These are phyloP conservation scores for Fusarium ramigenum DNA, from an alignment of 2,329 filamentous ascomycete species.

Conservation along the genomic window DNA sequence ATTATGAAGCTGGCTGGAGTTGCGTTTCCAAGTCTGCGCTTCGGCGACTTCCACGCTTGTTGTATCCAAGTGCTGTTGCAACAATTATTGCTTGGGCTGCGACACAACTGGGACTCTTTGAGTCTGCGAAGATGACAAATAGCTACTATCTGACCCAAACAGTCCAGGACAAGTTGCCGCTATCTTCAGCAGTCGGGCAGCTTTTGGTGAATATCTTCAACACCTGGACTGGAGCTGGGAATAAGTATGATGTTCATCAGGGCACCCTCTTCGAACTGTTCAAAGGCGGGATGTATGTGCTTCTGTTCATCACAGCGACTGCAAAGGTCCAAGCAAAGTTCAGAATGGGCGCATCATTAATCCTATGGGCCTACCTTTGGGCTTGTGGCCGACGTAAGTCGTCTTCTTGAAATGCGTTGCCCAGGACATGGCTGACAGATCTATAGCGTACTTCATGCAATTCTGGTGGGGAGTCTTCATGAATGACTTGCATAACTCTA, in stretches of 20 bases:
- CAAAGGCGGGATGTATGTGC: background rate
- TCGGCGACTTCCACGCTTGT: background rate
- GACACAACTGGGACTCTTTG: background rate
- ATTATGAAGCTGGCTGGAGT: background rate
- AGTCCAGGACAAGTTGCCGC: background rate
- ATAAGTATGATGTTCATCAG: background rate
- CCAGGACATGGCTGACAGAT: background rate
- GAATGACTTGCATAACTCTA: background rate
- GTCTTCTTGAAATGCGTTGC: accelerated
- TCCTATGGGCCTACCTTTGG: background rate
- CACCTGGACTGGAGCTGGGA: background rate
- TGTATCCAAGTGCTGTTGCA: background rate
- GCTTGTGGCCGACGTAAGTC: background rate
- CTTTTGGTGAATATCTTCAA: background rate
- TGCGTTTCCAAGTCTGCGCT: background rate
- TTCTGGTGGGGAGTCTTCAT: background rate
- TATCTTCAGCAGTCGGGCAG: background rate
- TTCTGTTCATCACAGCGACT: background rate
- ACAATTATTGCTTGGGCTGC: background rate
- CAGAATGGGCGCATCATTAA: background rate
- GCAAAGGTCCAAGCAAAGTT: background rate
- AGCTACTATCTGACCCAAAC: background rate
- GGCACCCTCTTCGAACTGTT: background rate
- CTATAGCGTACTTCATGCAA: background rate
- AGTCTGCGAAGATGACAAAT: background rate